A percentile compares a stretch with the other conserved stretches of the same genome.
phyloP scores from a whole-genome alignment of 2,329 filamentous ascomycete species.

The Purpureocillium lavendulum region DNA sequence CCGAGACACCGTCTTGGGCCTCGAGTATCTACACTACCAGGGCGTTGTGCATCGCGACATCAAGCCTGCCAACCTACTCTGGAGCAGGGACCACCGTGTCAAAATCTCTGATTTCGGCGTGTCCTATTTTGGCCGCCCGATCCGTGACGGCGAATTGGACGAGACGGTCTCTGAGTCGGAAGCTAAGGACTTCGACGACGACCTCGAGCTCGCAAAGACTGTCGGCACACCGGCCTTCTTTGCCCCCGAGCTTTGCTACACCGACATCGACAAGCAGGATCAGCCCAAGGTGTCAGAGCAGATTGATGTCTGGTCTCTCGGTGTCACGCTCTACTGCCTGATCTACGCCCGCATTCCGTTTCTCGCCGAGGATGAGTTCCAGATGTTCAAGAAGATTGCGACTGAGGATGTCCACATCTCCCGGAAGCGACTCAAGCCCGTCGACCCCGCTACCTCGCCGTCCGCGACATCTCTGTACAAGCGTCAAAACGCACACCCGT shows the following conservation, averaged over 20 bases:
- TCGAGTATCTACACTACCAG: conserved; percentile 89
- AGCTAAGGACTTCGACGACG: conserved; percentile 80
- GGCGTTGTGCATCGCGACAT: conserved; percentile 80
- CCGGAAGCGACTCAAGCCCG: conserved; percentile 68
- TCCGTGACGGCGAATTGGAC: conserved; percentile 72
- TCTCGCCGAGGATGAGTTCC: conserved; percentile 82
- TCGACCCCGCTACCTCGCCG: conserved; percentile 51
- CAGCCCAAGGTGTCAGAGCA: conserved; percentile 79
- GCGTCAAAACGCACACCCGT: conserved; percentile 54
- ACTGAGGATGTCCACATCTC: conserved; percentile 91
- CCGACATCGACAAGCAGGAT: conserved; percentile 60
- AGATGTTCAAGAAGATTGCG: conserved; percentile 85
- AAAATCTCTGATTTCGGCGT: conserved; percentile 99
- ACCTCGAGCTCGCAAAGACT: conserved; percentile 94
- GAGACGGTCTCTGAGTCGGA: conserved; percentile 72
- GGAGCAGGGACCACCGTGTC: conserved; percentile 75
- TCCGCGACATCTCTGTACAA: conserved; percentile 46
- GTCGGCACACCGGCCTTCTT: conserved; percentile 97
- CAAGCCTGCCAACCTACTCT: conserved; percentile 83
- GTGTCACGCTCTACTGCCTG: conserved; percentile 92
- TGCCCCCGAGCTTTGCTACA: conserved; percentile 91
- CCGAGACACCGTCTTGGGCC: conserved; percentile 81
- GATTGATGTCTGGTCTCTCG: conserved; percentile 95
- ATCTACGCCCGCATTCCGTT: conserved; percentile 93
- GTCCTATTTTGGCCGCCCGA: conserved; percentile 87